Evolutionary conservation across 345 rosid species (phyloP).

Genomic region (Excoecaria cochinchinensis): DNA sequence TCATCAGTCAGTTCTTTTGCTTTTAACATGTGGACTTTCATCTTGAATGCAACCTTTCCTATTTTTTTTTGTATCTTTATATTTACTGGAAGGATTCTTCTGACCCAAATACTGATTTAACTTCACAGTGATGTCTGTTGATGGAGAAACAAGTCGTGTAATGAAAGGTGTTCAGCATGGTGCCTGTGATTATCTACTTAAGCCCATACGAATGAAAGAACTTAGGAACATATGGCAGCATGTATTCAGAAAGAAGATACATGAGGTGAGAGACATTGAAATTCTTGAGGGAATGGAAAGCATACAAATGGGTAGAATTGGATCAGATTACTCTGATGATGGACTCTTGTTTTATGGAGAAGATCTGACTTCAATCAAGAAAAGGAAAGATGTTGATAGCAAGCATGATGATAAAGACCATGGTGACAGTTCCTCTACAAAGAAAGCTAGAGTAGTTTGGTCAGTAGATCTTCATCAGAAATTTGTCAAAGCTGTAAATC

Average conservation of each 20-base stretch:
- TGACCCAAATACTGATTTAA: constrained; percentile 22
- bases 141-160: constrained; percentile 87
- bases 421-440: constrained; percentile 47
- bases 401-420: constrained; percentile 60
- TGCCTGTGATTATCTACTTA: constrained; percentile 93
- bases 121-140: constrained; percentile 90
- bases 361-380: constrained; percentile 47
- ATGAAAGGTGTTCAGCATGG: constrained; percentile 98
- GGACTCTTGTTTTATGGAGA: constrained; percentile 56
- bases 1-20: constrained; percentile 69
- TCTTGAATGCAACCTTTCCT: constrained; percentile 16
- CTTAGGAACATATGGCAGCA: constrained; percentile 99
- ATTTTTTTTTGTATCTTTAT: not conserved
- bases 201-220: constrained; percentile 96
- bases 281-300: constrained; percentile 52
- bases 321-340: constrained; percentile 50
- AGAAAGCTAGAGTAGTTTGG: constrained; percentile 97
- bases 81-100: constrained; percentile 17
- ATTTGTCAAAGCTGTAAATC: constrained; percentile 93
- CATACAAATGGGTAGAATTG: constrained; percentile 49
- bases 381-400: constrained; percentile 66
- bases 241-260: constrained; percentile 77
- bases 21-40: constrained; percentile 18
- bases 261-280: constrained; percentile 73
- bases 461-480: constrained; percentile 90